Conservation (phyloP, 352 stramenopile genomes). For the Thalassiosira hispida region DNA sequence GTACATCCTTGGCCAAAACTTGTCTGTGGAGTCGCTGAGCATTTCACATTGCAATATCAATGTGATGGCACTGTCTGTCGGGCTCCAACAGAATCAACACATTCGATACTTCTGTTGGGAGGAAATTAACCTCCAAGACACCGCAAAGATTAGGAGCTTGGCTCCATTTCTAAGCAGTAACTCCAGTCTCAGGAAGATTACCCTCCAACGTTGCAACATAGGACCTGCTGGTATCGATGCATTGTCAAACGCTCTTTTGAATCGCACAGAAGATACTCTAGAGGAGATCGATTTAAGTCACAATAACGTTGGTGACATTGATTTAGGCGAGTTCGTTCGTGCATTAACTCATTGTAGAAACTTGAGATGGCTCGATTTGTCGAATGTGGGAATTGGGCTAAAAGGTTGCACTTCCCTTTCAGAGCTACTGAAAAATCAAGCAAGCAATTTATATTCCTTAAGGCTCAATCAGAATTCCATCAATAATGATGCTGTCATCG, state of each 20-base stretch:
- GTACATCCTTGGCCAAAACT: constrained; percentile 13
- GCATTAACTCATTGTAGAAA: background rate
- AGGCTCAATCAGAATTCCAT: background rate
- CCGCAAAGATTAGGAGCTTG: constrained; percentile 4
- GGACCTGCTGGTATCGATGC: constrained; percentile 1
- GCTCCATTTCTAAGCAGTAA: constrained; percentile 22
- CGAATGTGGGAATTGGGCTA: background rate
- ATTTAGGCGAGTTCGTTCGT: background rate
- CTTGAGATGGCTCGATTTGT: background rate
- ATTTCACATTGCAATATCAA: background rate
- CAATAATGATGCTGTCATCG: background rate
- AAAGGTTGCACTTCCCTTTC: background rate
- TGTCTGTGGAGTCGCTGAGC: background rate
- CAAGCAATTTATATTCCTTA: background rate
- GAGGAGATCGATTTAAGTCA: background rate
- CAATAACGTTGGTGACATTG: background rate
- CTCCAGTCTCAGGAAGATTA: constrained; percentile 16
- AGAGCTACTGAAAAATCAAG: constrained; percentile 1
- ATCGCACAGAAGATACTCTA: constrained; percentile 6
- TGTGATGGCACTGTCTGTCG: background rate
- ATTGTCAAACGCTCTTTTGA: constrained; percentile 20
- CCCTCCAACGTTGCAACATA: background rate
- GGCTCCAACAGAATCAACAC: background rate
- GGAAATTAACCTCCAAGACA: background rate
- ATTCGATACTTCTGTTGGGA: background rate